Evolutionary conservation across 257 asterid genomes (phyloP), one percentile per base, ranked within the genome.

Genomic region (Lycium ferocissimum): DNA sequence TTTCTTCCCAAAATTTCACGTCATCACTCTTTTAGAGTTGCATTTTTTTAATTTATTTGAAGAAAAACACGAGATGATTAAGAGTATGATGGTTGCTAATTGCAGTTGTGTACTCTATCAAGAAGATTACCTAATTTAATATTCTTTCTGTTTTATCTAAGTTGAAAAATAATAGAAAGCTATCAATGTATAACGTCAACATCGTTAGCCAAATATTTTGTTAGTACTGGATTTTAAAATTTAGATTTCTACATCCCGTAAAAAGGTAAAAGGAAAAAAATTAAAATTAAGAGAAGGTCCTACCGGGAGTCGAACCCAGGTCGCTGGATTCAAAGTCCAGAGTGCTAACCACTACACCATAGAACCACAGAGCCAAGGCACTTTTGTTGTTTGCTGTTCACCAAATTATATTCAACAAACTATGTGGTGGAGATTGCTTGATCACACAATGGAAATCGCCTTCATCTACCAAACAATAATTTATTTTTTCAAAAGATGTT

Each of bases 281-380:
- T 7, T 70, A 15, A 15, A 38, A 38, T 35, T 26, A 18, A 2
- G 9, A 66, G 17, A 5, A 93, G 99, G 98, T 94, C 98, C 97
- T 84, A 94, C 98, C 97, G 96, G 97, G 98, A 94, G 96, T 93
- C 98, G 94, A 96, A 94, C 99, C 99, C 98, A 93, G 96, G 98
- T 96, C 95, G 95, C 96, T 93, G 98, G 98, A 94, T 96, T 96
- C 98, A 95, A 94, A 94, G 97, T 93, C 97, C 97, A 93, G 97
- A 95, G 99, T 93, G 98, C 97, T 96, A 94, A 94, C 98, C 98
- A 94, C 98, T 93, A 96, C 98, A 93, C 97, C 97, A 94, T 76
- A 51, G 63, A 76, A 66, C 73, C 73, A 66, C 8, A 0, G 6
- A 4, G 38, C 14, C 1, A 1, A 0, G 43, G 3, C 18, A 13